Conservation (phyloP, 257 asterid genomes). For the Perilla frutescens region DNA sequence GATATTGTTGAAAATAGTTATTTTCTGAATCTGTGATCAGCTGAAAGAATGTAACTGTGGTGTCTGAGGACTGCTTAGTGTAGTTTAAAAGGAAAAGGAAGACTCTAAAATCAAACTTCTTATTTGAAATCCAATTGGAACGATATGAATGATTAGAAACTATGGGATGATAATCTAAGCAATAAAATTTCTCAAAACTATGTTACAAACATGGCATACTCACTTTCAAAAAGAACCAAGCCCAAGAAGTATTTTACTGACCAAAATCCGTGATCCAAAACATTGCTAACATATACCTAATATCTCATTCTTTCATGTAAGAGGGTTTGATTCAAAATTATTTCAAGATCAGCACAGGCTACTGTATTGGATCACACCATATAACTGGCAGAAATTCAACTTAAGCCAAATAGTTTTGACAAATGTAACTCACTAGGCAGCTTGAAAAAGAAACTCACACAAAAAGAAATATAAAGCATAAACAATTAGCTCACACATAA, state of each 20-base stretch:
- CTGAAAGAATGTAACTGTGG: neutral
- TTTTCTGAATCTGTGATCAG: neutral
- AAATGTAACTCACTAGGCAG: neutral
- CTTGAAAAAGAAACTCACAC: neutral
- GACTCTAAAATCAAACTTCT: neutral
- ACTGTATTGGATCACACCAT: neutral
- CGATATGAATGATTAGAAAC: neutral
- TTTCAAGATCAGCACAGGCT: neutral
- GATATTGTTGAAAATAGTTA: neutral
- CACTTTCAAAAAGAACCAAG: constrained; percentile 6
- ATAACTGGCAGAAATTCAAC: neutral
- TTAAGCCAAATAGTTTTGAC: neutral
- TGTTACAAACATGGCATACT: neutral
- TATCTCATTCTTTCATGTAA: neutral
- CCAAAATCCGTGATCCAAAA: constrained; percentile 7
- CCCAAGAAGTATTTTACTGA: neutral
- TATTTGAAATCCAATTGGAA: neutral
- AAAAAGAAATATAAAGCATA: neutral
- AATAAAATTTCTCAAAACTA: neutral
- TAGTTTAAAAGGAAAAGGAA: neutral
- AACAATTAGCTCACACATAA: neutral
- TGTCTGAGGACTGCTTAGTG: neutral
- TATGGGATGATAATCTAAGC: neutral
- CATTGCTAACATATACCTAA: neutral
- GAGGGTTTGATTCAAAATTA: neutral